Evolutionary conservation across 495 filamentous ascomycete species (phyloP).

Genomic region (Copromyces sp.): DNA sequence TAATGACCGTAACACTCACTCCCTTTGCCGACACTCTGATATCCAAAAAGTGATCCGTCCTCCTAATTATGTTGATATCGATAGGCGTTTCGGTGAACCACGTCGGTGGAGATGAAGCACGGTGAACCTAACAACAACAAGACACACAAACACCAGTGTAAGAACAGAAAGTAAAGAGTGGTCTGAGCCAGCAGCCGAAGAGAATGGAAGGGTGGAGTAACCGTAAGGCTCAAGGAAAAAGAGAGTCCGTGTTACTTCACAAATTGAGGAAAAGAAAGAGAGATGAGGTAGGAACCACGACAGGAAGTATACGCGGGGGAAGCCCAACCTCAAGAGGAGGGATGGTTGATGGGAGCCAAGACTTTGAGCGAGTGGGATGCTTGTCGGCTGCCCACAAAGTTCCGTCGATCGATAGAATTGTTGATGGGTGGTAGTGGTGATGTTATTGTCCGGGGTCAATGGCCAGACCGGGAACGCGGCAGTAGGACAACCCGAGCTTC

Average conservation of each 20-base stretch:
- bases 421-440: not conserved
- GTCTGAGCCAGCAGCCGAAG: constrained; percentile 51
- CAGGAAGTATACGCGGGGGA: constrained; percentile 31
- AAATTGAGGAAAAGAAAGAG: constrained; percentile 15
- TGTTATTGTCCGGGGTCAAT: not conserved
- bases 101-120: not conserved
- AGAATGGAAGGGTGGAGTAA: constrained; percentile 20
- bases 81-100: not conserved
- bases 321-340: not conserved
- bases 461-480: not conserved
- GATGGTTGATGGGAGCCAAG: not conserved
- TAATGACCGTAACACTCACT: not conserved
- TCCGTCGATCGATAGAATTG: not conserved
- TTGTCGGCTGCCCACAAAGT: not conserved
- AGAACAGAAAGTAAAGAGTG: constrained; percentile 35
- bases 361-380: not conserved
- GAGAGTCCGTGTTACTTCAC: constrained; percentile 17
- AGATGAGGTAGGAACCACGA: constrained; percentile 6
- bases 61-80: not conserved
- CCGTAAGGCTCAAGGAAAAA: constrained; percentile 5
- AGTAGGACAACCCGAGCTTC: not conserved
- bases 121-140: not conserved
- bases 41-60: not conserved
- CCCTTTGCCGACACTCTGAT: not conserved
- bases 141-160: constrained; percentile 10